Percentiles rank a stretch among this genome's conserved stretches.
phyloP scores from a whole-genome alignment of 73 alveolate genomes.

The Urostyla sp. region DNA sequence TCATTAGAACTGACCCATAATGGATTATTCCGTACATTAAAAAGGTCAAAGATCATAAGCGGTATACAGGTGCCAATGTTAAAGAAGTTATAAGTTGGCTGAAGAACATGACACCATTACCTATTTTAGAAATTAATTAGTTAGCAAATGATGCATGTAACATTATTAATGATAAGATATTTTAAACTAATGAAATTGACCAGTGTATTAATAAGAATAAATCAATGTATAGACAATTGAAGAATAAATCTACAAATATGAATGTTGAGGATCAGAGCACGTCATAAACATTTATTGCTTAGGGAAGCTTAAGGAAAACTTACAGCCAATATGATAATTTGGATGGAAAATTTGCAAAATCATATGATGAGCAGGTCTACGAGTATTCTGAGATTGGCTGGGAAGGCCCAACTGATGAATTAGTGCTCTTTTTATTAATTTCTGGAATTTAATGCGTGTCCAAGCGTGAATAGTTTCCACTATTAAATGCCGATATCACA shows the following conservation, averaged over 20 bases:
- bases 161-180: slow-evolving; percentile 13
- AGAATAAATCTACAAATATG: too few species aligned
- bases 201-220: too few species aligned
- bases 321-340: too few species aligned
- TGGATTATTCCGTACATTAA: slow-evolving; percentile 20
- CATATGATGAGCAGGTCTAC: slow-evolving; percentile 3
- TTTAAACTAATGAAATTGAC: too few species aligned
- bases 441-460: slow-evolving; percentile 25
- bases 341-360: neutral
- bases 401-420: slow-evolving; percentile 40
- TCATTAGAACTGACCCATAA: slow-evolving; percentile 25
- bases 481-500: slow-evolving; percentile 9
- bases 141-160: neutral
- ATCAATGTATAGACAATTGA: too few species aligned
- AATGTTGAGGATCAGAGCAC: too few species aligned
- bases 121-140: slow-evolving; percentile 7
- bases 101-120: slow-evolving; percentile 4
- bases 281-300: too few species aligned
- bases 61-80: slow-evolving; percentile 37
- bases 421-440: slow-evolving; percentile 6
- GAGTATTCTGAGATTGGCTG: slow-evolving; percentile 46
- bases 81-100: slow-evolving; percentile 1
- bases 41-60: slow-evolving; percentile 33
- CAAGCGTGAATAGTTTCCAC: neutral
- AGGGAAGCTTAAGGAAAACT: too few species aligned